Percentiles rank a stretch among this genome's conserved stretches.
Conservation (phyloP, 139 green algal species). For the Axilococcus clingmanii region DNA sequence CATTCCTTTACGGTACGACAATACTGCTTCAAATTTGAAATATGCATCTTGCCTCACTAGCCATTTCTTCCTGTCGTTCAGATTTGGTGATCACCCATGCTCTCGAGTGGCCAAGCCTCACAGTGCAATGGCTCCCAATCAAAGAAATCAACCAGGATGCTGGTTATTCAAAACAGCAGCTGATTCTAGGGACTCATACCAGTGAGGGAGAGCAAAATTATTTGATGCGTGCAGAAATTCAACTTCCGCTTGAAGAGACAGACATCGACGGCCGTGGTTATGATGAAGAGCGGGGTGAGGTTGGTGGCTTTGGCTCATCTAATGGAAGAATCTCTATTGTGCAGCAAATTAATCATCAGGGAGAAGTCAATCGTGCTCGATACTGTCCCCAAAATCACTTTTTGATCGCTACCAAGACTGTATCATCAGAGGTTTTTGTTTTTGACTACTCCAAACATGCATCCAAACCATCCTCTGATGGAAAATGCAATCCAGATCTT, state of each 20-base stretch:
- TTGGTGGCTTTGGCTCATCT: conserved; percentile 80
- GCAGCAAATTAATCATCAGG: conserved; percentile 98
- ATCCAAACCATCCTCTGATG: conserved; percentile 52
- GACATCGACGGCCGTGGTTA: conserved; percentile 72
- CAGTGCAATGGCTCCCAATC: conserved; percentile 92
- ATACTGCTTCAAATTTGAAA: not conserved
- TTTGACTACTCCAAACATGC: conserved; percentile 98
- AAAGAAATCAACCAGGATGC: conserved; percentile 21
- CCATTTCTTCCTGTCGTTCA: conserved; percentile 44
- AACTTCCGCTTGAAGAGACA: conserved; percentile 84
- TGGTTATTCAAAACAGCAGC: conserved; percentile 78
- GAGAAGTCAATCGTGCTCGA: conserved; percentile 94
- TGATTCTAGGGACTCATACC: conserved; percentile 97
- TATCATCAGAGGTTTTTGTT: conserved; percentile 80
- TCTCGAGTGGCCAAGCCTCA: conserved; percentile 97
- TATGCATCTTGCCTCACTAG: too few relatives aligned
- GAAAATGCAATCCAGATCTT: conserved; percentile 68
- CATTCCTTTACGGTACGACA: conserved; percentile 88
- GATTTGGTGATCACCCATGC: conserved; percentile 98
- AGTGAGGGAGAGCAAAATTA: conserved; percentile 98
- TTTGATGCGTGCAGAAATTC: conserved; percentile 91
- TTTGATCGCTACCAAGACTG: conserved; percentile 96
- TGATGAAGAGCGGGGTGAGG: conserved; percentile 82
- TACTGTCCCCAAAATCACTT: conserved; percentile 67
- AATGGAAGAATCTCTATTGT: conserved; percentile 64